Evolutionary conservation across 306 rosid species (phyloP).

Genomic region (Quercus variabilis): DNA sequence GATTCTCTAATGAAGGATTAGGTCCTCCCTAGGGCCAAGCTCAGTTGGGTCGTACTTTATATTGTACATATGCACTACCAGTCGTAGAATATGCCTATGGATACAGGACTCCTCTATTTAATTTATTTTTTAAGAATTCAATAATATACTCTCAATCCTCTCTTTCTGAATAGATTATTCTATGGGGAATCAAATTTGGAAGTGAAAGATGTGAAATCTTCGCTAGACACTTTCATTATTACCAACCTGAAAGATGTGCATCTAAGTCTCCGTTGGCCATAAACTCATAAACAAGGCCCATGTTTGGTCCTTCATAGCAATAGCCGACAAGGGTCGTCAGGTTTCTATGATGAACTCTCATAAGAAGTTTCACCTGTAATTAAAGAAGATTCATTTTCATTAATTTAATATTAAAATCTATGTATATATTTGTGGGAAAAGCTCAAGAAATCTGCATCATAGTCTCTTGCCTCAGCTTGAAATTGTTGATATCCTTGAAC

Average conservation of each 20-base stretch:
- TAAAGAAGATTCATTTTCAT: not conserved
- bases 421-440: not conserved
- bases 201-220: no score
- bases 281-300: slow-evolving; percentile 36
- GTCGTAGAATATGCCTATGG: no score
- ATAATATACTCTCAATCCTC: no score
- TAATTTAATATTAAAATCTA: not conserved
- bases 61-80: no score
- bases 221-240: not conserved
- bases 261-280: slow-evolving; percentile 36
- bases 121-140: no score
- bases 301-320: slow-evolving; percentile 26
- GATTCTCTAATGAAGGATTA: no score
- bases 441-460: not conserved
- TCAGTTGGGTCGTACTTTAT: no score
- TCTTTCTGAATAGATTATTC: no score
- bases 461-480: slow-evolving; percentile 46
- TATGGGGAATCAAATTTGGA: no score
- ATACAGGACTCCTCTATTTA: no score
- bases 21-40: no score
- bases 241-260: slow-evolving; percentile 33
- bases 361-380: slow-evolving; percentile 22
- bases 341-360: slow-evolving; percentile 37
- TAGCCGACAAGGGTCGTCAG: slow-evolving; percentile 33
- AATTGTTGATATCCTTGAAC: slow-evolving; percentile 45